Base-by-base conservation (phyloP, 768 basidiomycete species). In the Pleurotus tuber-regium region DNA sequence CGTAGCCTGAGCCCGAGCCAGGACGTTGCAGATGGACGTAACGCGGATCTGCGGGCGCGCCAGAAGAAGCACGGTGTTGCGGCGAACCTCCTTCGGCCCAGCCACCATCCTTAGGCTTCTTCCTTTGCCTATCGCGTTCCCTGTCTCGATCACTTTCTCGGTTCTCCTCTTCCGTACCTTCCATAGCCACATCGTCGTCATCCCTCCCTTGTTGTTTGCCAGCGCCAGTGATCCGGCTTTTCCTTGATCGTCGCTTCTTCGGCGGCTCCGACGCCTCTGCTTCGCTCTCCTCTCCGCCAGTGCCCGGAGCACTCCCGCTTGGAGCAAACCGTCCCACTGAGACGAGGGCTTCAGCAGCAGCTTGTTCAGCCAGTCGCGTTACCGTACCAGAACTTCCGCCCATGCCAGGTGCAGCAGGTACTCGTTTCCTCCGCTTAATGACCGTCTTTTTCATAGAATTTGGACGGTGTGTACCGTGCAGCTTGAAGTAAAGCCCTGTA, bases 371-470 rank as follows among this genome's bases (percentile, higher is more conserved):
- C 74, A 90, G 72, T 44, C 73, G 69, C 14, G 66, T 70, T 18
- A 63, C 57, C 26, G 63, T 54, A 50, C 50, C 58, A 41, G 65
- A 60, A 23, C 61, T 59, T 12, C 47, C 49, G 23, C 53, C 61
- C 21, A 61, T 68, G 7, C 72, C 78, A 16, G 88, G 83, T 35
- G 95, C 92, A 44, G 96, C 95, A 29, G 97, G 94, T 35, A 99
- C 95, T 59, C 97, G 87, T 71, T 98, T 98, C 58, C 97, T 79
- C 28, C 97, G 83, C 73, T 99, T 99, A 79, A 99, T 99, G 59
- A 97, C 92, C 3, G 92, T 89, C 76, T 98, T 98, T 72, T 97
- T 98, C 94, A 99, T 96, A 56, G 93, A 92, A 57, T 94, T 95
- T 31, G 97, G 97, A 30, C 97, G 84, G 61, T 98, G 94, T 2